A percentile compares a stretch with the other conserved stretches of the same genome.
phyloP scores from a whole-genome alignment of 306 rosid genomes.

The Nissolia schottii region DNA sequence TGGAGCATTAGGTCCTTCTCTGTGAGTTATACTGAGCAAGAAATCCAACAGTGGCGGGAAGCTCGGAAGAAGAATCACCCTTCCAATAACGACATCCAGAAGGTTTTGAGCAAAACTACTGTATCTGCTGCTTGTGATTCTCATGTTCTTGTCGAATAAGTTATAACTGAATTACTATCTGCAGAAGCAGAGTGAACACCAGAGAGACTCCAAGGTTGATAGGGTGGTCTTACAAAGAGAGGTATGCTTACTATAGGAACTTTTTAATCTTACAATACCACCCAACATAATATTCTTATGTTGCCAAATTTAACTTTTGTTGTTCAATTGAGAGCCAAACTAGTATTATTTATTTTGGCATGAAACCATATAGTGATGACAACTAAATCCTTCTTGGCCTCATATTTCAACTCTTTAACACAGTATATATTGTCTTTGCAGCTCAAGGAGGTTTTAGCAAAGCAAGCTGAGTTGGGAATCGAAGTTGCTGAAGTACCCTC shows the following conservation, averaged over 20 bases:
- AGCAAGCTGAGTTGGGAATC: conserved; percentile 89
- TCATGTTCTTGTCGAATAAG: conserved; percentile 27
- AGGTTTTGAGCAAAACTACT: conserved; percentile 46
- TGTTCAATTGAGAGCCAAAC: conserved; percentile 13
- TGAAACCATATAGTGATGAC: background rate
- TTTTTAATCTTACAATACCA: background rate
- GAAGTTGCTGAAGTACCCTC: conserved; percentile 95
- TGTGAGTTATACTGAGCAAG: conserved; percentile 59
- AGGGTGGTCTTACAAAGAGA: conserved; percentile 54
- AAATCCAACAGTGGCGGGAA: conserved; percentile 83
- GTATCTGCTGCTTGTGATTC: background rate
- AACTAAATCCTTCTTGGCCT: background rate
- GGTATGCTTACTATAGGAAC: conserved; percentile 36
- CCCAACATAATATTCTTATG: background rate
- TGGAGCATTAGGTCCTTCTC: conserved; percentile 41
- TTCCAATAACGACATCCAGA: conserved; percentile 37
- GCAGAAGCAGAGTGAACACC: conserved; percentile 48
- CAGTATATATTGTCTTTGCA: conserved; percentile 38
- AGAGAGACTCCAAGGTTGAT: conserved; percentile 28
- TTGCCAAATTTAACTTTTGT: background rate
- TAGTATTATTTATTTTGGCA: background rate
- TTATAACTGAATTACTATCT: conserved; percentile 21
- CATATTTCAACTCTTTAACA: background rate
- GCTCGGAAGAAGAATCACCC: conserved; percentile 79
- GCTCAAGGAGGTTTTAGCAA: conserved; percentile 80